These are phyloP conservation scores for Paraglomus occultum DNA, from an alignment of 192 early-diverging fungal genomes.

Conservation along the genomic window DNA sequence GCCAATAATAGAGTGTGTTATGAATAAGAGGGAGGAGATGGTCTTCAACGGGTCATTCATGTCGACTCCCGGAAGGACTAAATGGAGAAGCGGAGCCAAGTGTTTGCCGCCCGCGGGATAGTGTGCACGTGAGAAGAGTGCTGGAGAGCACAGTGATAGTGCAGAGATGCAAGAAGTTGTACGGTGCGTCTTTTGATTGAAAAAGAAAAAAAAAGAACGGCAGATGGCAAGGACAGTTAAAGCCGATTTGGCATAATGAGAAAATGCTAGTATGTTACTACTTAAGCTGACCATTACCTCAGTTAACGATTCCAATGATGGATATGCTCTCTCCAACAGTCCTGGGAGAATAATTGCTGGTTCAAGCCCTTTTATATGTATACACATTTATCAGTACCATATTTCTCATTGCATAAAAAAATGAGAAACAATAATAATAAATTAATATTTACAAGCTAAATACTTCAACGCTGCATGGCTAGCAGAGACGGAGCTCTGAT, in stretches of 20 bases:
- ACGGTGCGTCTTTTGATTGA: slow-evolving; percentile 69
- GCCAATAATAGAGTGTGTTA: slow-evolving; percentile 59
- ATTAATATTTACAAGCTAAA: slow-evolving; percentile 55
- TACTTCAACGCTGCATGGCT: slow-evolving; percentile 65
- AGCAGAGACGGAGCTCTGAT: slow-evolving; percentile 55
- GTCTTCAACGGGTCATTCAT: slow-evolving; percentile 90
- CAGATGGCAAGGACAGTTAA: no score
- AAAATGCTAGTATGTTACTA: no score
- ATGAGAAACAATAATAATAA: background rate
- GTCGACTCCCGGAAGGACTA: slow-evolving; percentile 88
- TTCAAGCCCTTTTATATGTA: slow-evolving; percentile 56
- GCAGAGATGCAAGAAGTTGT: slow-evolving; percentile 79
- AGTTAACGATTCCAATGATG: slow-evolving; percentile 80
- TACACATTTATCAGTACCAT: background rate
- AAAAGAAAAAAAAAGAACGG: no score
- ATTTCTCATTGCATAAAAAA: background rate
- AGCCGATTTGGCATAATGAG: no score
- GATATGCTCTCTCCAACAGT: slow-evolving; percentile 81
- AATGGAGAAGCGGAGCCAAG: slow-evolving; percentile 70
- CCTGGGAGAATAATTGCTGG: slow-evolving; percentile 77
- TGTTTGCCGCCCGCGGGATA: slow-evolving; percentile 87
- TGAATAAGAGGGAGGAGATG: slow-evolving; percentile 65
- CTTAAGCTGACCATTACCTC: slow-evolving; percentile 43
- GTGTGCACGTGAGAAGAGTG: slow-evolving; percentile 69
- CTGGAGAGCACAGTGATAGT: slow-evolving; percentile 65